Evolutionary conservation across 2,329 filamentous ascomycete species (phyloP).

Genomic region (Penicillium decumbens): DNA sequence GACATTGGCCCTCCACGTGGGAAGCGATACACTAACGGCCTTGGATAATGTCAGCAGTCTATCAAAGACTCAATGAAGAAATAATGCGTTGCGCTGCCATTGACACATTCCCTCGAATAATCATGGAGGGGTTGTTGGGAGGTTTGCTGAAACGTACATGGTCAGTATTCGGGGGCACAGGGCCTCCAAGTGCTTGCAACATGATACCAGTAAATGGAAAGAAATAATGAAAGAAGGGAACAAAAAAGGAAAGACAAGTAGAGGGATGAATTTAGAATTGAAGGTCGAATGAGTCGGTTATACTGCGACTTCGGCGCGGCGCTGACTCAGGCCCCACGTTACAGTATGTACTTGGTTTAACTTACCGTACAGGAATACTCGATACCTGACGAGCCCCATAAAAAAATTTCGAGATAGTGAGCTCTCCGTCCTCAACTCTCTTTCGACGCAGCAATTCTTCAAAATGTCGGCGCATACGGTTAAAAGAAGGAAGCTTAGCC

Average conservation of each 20-base stretch:
- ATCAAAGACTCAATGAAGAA: neutral
- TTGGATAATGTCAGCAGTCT: conserved; percentile 37
- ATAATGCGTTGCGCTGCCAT: neutral
- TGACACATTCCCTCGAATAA: neutral
- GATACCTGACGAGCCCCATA: conserved; percentile 7
- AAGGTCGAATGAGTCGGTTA: conserved; percentile 6
- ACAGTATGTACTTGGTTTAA: neutral
- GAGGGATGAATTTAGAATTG: neutral
- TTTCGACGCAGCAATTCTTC: neutral
- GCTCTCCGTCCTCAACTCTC: neutral
- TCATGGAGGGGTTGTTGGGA: conserved; percentile 21
- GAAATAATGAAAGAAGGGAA: conserved; percentile 4
- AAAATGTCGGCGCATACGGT: conserved; percentile 34
- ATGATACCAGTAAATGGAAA: conserved; percentile 22
- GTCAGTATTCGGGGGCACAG: conserved; percentile 71
- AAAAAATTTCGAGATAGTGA: conserved; percentile 21
- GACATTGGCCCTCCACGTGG: conserved; percentile 86
- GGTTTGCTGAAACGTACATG: conserved; percentile 56
- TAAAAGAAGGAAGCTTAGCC: conserved; percentile 48
- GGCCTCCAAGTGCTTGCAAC: conserved; percentile 55
- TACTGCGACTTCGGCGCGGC: conserved; percentile 23
- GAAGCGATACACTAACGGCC: conserved; percentile 94
- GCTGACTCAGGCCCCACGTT: conserved; percentile 9
- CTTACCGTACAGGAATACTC: neutral
- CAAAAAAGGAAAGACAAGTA: neutral